A percentile compares a stretch with the other conserved stretches of the same genome.
Evolutionary conservation across 371 early-diverging fungal species (phyloP).

Genomic region (Mucor piriformis): DNA sequence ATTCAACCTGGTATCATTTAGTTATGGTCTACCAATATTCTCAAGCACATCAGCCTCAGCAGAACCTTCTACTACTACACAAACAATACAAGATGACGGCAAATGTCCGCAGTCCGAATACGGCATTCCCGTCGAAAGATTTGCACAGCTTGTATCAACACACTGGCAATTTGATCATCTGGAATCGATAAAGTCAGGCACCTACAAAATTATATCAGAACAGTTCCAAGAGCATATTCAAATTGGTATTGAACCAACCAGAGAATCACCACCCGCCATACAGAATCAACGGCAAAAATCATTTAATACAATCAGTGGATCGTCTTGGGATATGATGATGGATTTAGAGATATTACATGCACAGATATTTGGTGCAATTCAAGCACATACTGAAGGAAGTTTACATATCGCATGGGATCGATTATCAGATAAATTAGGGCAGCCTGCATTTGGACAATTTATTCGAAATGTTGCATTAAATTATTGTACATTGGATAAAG

Average conservation of each 20-base stretch:
- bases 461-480: constrained; percentile 18
- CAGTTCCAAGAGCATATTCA: constrained; percentile 38
- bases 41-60: not conserved
- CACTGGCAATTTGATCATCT: constrained; percentile 52
- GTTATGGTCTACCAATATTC: constrained; percentile 12
- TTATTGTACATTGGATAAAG: constrained; percentile 18
- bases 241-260: constrained; percentile 18
- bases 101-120: constrained; percentile 15
- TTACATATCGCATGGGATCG: constrained; percentile 45
- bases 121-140: constrained; percentile 29
- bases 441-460: constrained; percentile 35
- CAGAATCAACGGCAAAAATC: constrained; percentile 10
- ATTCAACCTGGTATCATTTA: constrained; percentile 6
- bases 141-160: constrained; percentile 44
- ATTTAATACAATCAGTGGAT: not conserved
- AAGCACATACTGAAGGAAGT: constrained; percentile 44
- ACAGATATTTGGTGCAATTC: constrained; percentile 47
- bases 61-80: constrained; percentile 1
- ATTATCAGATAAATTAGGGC: constrained; percentile 33
- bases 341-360: constrained; percentile 47
- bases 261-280: not conserved
- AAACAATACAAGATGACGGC: not conserved
- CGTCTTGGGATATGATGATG: constrained; percentile 27
- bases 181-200: constrained; percentile 36
- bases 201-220: constrained; percentile 33